These are phyloP conservation scores for apple (Malus domestica) DNA, from an alignment of 306 rosid species.

Conservation along the genomic window DNA sequence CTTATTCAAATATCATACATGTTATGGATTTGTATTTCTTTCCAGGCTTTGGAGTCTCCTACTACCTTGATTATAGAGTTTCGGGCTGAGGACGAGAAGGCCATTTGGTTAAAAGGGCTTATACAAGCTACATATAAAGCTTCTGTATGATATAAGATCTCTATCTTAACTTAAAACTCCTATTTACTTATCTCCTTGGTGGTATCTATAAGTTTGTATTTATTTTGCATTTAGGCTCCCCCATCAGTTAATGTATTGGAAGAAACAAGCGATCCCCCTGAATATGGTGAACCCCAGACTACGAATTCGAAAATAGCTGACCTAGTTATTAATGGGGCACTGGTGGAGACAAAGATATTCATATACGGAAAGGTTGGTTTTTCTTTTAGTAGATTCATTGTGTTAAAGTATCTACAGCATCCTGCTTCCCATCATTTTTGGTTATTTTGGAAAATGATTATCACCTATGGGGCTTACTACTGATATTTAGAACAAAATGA, in stretches of 20 bases:
- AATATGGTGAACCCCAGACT: conserved; percentile 30
- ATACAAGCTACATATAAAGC: conserved; percentile 92
- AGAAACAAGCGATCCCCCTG: conserved; percentile 32
- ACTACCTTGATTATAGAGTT: conserved; percentile 84
- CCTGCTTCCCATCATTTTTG: conserved; percentile 6
- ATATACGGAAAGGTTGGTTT: conserved; percentile 81
- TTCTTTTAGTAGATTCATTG: background rate
- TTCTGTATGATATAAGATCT: conserved; percentile 50
- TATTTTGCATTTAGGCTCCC: conserved; percentile 53
- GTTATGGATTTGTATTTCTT: background rate
- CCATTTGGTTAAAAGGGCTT: conserved; percentile 68
- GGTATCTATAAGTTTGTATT: conserved; percentile 10
- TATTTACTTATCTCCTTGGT: conserved; percentile 11
- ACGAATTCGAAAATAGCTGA: conserved; percentile 50
- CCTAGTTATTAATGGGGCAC: conserved; percentile 74
- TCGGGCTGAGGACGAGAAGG: conserved; percentile 62
- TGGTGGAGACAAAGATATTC: conserved; percentile 67
- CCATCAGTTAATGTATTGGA: conserved; percentile 53
- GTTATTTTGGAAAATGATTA: conserved; percentile 2
- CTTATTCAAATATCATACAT: background rate
- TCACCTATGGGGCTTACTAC: background rate
- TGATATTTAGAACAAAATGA: background rate
- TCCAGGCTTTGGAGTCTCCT: conserved; percentile 82
- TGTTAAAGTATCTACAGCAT: background rate
- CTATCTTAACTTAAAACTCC: background rate